These are phyloP conservation scores for Abelmoschus esculentus DNA, from an alignment of 345 rosid species.

Conservation along the genomic window DNA sequence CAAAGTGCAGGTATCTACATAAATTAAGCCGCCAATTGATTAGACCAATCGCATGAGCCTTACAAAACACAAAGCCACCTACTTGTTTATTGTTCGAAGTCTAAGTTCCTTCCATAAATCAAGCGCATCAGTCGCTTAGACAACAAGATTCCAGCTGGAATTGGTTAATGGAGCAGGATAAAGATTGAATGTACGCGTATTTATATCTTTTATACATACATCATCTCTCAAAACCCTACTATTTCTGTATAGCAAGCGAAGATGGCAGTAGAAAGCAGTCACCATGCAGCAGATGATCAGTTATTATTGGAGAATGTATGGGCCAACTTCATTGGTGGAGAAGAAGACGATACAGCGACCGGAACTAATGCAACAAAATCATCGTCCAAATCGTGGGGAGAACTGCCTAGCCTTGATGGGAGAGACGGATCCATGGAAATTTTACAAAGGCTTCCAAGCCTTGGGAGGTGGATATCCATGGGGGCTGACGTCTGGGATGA, in stretches of 20 bases:
- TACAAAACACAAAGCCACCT: constrained; percentile 23
- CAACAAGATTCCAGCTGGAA: constrained; percentile 46
- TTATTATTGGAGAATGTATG: constrained; percentile 59
- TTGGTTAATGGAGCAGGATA: constrained; percentile 23
- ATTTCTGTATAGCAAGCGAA: neutral
- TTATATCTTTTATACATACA: constrained; percentile 8
- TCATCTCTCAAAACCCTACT: constrained; percentile 3
- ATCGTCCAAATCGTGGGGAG: constrained; percentile 37
- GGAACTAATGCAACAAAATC: constrained; percentile 1
- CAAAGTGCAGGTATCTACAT: constrained; percentile 13
- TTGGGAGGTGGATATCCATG: constrained; percentile 59
- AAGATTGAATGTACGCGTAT: constrained; percentile 17
- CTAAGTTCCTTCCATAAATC: constrained; percentile 34
- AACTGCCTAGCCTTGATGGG: constrained; percentile 33
- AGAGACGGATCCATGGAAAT: constrained; percentile 21
- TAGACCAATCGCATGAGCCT: constrained; percentile 24
- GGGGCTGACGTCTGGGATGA: constrained; percentile 64
- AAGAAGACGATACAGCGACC: constrained; percentile 7
- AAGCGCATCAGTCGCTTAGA: constrained; percentile 35
- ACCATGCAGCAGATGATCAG: constrained; percentile 20
- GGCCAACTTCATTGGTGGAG: constrained; percentile 52
- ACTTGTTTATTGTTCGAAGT: constrained; percentile 22
- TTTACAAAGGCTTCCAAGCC: constrained; percentile 39
- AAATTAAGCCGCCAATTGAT: constrained; percentile 21
- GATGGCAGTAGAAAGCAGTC: constrained; percentile 35